phyloP scores from a whole-genome alignment of 176 grass and related monocot species.

The Avena atlantica region DNA sequence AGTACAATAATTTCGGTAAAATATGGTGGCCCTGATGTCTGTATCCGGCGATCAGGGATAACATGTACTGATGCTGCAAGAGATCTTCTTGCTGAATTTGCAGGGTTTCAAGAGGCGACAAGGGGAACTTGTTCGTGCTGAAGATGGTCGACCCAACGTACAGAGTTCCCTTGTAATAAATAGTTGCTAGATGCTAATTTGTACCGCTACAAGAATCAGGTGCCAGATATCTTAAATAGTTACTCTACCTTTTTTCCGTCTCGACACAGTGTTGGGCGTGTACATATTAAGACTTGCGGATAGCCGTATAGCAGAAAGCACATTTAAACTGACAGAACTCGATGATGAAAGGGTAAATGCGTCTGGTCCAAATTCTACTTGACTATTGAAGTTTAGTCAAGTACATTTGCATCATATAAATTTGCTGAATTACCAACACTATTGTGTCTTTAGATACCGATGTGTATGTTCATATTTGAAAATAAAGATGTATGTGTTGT shows the following conservation, averaged over 20 bases:
- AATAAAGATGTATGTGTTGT: background rate
- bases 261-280: conserved; percentile 3
- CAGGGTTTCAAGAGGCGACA: conserved; percentile 92
- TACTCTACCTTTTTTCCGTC: background rate
- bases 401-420: background rate
- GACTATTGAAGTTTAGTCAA: background rate
- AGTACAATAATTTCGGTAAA: background rate
- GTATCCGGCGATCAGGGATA: background rate
- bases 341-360: background rate
- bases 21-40: background rate
- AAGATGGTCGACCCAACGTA: conserved; percentile 92
- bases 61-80: conserved; percentile 26
- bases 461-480: background rate
- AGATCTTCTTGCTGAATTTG: conserved; percentile 20
- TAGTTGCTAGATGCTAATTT: conserved; percentile 5
- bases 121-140: conserved; percentile 89
- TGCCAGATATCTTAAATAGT: conserved; percentile 19
- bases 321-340: conserved; percentile 2
- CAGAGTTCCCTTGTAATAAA: conserved; percentile 70
- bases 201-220: conserved; percentile 12
- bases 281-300: conserved; percentile 41
- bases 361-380: conserved; percentile 4
- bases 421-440: background rate
- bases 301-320: background rate
- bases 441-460: background rate